Evolutionary conservation across 140 eudicot genomes (phyloP).

Genomic region (Cichorium intybus): DNA sequence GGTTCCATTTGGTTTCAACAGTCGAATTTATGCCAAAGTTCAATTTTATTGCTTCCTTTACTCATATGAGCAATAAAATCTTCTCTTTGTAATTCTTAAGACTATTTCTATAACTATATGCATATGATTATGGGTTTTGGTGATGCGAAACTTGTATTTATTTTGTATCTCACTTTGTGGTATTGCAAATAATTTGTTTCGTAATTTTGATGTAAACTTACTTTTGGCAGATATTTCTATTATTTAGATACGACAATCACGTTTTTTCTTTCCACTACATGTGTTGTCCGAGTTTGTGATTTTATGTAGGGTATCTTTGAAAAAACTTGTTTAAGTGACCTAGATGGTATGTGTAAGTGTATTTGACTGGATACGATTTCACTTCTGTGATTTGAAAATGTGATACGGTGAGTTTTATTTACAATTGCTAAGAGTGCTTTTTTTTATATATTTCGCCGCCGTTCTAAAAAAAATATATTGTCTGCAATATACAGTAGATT

Average conservation of each 20-base stretch:
- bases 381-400: background rate
- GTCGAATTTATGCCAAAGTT: conserved; percentile 19
- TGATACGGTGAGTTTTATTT: background rate
- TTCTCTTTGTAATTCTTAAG: background rate
- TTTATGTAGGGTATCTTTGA: conserved; percentile 38
- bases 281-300: conserved; percentile 27
- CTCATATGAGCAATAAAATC: conserved; percentile 15
- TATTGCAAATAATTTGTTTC: conserved; percentile 20
- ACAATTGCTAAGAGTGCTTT: too few relatives aligned
- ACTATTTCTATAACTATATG: background rate
- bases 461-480: background rate
- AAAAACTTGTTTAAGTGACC: conserved; percentile 4
- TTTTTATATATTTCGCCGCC: too few relatives aligned
- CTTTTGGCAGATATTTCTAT: conserved; percentile 8
- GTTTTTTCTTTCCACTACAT: conserved; percentile 29
- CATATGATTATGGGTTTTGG: conserved; percentile 16
- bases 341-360: background rate
- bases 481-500: background rate
- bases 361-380: background rate
- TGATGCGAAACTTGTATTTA: conserved; percentile 7
- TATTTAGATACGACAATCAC: conserved; percentile 12
- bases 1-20: conserved; percentile 26
- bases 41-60: conserved; percentile 14
- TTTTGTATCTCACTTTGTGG: background rate
- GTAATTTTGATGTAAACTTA: conserved; percentile 3